Base-by-base conservation (phyloP, 1,284 basidiomycete genomes). In the Caloboletus firmus region DNA sequence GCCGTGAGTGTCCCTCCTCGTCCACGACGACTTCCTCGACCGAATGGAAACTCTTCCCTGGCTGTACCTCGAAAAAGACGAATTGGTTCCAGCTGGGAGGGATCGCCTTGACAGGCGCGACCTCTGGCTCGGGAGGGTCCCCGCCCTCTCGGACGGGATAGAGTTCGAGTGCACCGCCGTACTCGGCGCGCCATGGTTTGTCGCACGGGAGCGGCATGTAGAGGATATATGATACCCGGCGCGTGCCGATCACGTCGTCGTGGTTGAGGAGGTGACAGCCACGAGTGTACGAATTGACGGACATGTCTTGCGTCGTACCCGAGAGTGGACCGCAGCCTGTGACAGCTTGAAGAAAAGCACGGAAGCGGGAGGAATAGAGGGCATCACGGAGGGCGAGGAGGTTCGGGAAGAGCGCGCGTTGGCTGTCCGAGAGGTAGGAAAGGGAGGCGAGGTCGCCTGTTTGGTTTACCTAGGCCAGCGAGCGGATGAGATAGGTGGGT, bases 221-320 rank as follows among this genome's bases (percentile, higher is more conserved):
- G 49, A 98, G 87, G 71, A 99, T 98, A 76, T 96, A 99, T 1
- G 94, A 97, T 51, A 98, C 91, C 49, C 95, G 84, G 35, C 96
- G 90, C 4, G 94, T 87, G 51, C 95, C 95, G 70, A 99, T 99
- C 37, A 97, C 95, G 73, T 99, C 96, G 84, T 98, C 95, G 77
- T 98, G 95, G 69, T 95, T 92, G 64, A 99, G 86, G 8, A 99
- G 82, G 72, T 99, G 96, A 67, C 95, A 95, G 12, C 91, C 84
- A 63, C 89, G 83, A 22, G 87, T 89, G 75, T 98, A 99, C 24
- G 92, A 88, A 69, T 94, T 95, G 62, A 96, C 91, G 47, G 92
- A 93, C 85, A 95, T 95, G 76, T 99, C 96, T 68, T 95, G 95
- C 72, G 95, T 98, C 54, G 81, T 84, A 48, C 94, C 95, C 15